phyloP scores from a whole-genome alignment of 2,329 filamentous ascomycete genomes.

The Incumbomyces lentus region DNA sequence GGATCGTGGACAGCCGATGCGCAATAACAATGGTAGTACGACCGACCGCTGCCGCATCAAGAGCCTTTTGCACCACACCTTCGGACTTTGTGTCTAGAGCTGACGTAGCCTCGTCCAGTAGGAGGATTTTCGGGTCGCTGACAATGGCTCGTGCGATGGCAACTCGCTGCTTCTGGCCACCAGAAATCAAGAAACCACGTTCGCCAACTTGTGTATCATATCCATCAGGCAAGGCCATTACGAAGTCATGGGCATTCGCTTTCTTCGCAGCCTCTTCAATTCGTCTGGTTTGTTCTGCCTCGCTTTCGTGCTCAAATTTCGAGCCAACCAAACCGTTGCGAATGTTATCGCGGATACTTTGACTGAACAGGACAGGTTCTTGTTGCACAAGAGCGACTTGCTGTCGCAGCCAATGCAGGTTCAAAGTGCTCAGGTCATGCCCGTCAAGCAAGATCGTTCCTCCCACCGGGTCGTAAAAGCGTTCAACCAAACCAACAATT shows the following conservation, averaged over 20 bases:
- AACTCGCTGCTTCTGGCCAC: slow-evolving; percentile 94
- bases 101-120: slow-evolving; percentile 91
- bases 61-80: slow-evolving; percentile 82
- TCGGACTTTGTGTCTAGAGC: slow-evolving; percentile 91
- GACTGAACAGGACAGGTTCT: slow-evolving; percentile 82
- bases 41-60: slow-evolving; percentile 74
- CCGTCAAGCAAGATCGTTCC: slow-evolving; percentile 74
- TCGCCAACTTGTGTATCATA: slow-evolving; percentile 96
- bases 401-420: slow-evolving; percentile 81
- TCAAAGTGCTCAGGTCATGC: slow-evolving; percentile 67
- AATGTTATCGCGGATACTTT: slow-evolving; percentile 83
- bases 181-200: slow-evolving; percentile 81
- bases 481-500: slow-evolving; percentile 82
- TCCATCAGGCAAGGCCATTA: slow-evolving; percentile 67
- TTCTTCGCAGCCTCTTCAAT: slow-evolving; percentile 75
- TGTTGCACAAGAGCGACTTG: slow-evolving; percentile 90
- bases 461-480: slow-evolving; percentile 83
- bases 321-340: slow-evolving; percentile 84
- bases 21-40: slow-evolving; percentile 94
- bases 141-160: slow-evolving; percentile 87
- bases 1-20: slow-evolving; percentile 89
- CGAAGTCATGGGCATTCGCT: slow-evolving; percentile 91
- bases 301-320: slow-evolving; percentile 54
- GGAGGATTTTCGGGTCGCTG: slow-evolving; percentile 79
- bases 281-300: slow-evolving; percentile 59